Percentiles rank a stretch among this genome's conserved stretches.
Conservation (phyloP, 441 rosid species). For the Flueggea neowawraea region DNA sequence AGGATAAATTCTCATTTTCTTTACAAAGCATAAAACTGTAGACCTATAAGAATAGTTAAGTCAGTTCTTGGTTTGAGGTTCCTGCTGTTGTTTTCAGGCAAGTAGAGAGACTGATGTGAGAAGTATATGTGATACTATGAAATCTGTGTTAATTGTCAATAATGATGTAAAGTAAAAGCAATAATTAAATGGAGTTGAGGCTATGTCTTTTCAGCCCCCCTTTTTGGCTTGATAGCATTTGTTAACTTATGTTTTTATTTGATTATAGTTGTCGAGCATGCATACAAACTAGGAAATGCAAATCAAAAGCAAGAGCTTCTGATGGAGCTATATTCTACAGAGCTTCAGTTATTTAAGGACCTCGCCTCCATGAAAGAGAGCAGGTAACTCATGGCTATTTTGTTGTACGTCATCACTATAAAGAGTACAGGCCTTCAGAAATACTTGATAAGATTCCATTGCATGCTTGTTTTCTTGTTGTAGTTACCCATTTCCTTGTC, state of each 20-base stretch:
- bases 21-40: too few relatives aligned
- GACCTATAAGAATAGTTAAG: not conserved
- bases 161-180: not conserved
- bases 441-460: not conserved
- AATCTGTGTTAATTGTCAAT: not conserved
- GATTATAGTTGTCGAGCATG: slow-evolving; percentile 75
- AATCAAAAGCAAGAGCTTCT: slow-evolving; percentile 89
- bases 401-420: not conserved
- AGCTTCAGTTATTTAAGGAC: slow-evolving; percentile 86
- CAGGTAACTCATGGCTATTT: slow-evolving; percentile 40
- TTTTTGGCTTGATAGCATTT: too few relatives aligned
- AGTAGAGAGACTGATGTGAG: not conserved
- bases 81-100: not conserved
- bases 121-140: too few relatives aligned
- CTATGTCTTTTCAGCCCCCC: too few relatives aligned
- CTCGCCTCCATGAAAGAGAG: slow-evolving; percentile 55
- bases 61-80: not conserved
- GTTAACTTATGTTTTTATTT: not conserved
- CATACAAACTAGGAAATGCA: slow-evolving; percentile 72
- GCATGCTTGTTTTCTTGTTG: not conserved
- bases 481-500: slow-evolving; percentile 2
- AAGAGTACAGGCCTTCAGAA: not conserved
- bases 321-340: slow-evolving; percentile 80
- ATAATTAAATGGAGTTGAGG: not conserved
- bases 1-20: too few relatives aligned